These are phyloP conservation scores for Kazachstania bromeliacearum DNA, from an alignment of 805 yeast genomes.

Conservation along the genomic window DNA sequence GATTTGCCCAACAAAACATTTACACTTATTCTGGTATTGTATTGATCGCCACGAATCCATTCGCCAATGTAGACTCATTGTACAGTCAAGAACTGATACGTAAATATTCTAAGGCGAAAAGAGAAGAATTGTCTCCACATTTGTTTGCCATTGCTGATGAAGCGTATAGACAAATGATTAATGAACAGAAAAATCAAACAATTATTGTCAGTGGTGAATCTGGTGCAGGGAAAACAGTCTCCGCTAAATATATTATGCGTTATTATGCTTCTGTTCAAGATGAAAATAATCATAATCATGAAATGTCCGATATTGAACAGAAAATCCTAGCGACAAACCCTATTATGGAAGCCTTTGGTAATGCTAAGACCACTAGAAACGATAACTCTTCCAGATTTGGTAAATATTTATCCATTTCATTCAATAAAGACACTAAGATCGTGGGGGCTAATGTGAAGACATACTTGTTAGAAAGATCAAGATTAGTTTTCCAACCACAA, in stretches of 20 bases:
- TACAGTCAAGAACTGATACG: constrained; percentile 88
- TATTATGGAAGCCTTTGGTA: constrained; percentile 83
- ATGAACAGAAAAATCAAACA: constrained; percentile 79
- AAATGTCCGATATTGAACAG: constrained; percentile 83
- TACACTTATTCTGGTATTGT: constrained; percentile 97
- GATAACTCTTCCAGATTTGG: constrained; percentile 95
- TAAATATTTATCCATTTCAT: constrained; percentile 83
- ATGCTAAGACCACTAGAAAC: constrained; percentile 87
- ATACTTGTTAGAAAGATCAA: constrained; percentile 82
- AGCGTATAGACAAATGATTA: constrained; percentile 90
- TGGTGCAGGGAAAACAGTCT: constrained; percentile 97
- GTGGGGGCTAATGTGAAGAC: constrained; percentile 94
- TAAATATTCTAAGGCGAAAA: constrained; percentile 60
- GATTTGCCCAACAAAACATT: constrained; percentile 80
- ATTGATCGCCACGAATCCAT: constrained; percentile 91
- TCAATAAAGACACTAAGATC: constrained; percentile 65
- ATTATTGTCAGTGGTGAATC: constrained; percentile 96
- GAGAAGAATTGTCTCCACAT: constrained; percentile 96
- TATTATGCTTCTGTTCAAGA: constrained; percentile 91
- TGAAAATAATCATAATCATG: constrained; percentile 28
- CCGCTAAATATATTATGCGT: constrained; percentile 96
- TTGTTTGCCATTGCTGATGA: constrained; percentile 96
- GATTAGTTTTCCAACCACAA: constrained; percentile 86
- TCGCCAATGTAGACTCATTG: constrained; percentile 81
- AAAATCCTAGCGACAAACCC: constrained; percentile 96